Base-by-base conservation (phyloP, 1,139 yeast genomes). In the Protomyces lactucae-debilis region DNA sequence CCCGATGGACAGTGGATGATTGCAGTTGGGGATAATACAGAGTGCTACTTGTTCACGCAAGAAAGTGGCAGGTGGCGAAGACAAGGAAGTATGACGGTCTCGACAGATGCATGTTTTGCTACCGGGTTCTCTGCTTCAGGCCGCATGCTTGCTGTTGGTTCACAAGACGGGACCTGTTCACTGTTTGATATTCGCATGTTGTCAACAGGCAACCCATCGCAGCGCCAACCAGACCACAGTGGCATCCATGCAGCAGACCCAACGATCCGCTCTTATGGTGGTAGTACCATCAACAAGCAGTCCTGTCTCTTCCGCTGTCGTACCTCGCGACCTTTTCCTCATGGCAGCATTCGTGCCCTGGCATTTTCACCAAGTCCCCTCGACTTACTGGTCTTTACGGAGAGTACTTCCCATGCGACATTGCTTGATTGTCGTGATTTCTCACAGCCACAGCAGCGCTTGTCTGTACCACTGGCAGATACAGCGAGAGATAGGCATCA, bases 11-110 rank as follows among this genome's bases (percentile, higher is more conserved):
- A 63, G 45, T 37, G 40, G 53, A 45, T 65, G 64, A 64, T 64
- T 16, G 60, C 64, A 10, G 67, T 65, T 3, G 67, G 67, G 45
- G 67, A 65, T 37, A 61, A 60, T 16, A 57, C 65, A 18, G 60
- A 61, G 18, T 53, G 57, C 3, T 65, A 52, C 37, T 28, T 65
- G 16, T 57, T 53, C 48, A 60, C 40, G 35, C 57, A 59, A 4
- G 59, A 61, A 8, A 36, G 48, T 1, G 63, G 59, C 35, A 39
- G 51, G 5, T 54, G 59, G 64, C 28, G 48, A 14, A 51, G 48
- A 14, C 52, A 54, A 3, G 55, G 59, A 6, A 56, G 45, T 16
- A 23, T 60, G 48, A n/a, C 51, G 4, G 64, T 54, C 28, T 55
- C 64, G 9, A 52, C 40, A 3, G 64, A 60, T 18, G 59, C 64